Conservation (phyloP, 2,329 filamentous ascomycete species). For the Trichoderma aggressivum region DNA sequence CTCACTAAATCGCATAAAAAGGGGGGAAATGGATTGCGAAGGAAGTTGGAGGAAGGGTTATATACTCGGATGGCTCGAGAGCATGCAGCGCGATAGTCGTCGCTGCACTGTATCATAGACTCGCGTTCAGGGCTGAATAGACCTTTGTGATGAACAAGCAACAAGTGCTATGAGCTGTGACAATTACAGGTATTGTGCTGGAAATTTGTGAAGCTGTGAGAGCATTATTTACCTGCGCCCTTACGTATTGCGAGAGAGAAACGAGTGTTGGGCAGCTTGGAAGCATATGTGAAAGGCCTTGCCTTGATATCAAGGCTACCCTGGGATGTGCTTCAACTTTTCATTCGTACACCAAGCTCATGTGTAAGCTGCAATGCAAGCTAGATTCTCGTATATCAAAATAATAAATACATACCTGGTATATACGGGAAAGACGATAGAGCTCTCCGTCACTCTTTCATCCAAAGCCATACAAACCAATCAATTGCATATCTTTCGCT, state of each 20-base stretch:
- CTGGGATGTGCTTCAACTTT: background rate
- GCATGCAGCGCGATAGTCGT: conserved; percentile 14
- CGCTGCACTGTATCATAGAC: conserved; percentile 41
- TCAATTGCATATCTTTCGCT: background rate
- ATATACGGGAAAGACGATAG: too few species aligned
- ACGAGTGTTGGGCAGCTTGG: background rate
- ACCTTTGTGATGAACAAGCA: conserved; percentile 26
- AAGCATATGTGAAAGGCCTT: background rate
- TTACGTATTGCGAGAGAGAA: background rate
- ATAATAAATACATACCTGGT: background rate
- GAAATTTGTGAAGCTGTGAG: background rate
- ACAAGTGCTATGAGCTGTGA: background rate
- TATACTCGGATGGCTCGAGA: conserved; percentile 29
- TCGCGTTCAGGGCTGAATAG: conserved; percentile 35
- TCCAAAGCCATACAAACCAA: background rate
- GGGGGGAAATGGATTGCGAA: conserved; percentile 7
- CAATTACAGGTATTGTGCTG: background rate
- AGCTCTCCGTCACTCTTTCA: background rate
- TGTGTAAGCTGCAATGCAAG: background rate
- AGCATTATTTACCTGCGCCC: background rate
- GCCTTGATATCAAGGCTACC: background rate
- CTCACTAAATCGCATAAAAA: conserved; percentile 39
- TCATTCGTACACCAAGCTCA: background rate
- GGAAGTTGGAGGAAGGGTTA: conserved; percentile 26
- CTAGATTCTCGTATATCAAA: background rate